Evolutionary conservation across 1,284 basidiomycete species (phyloP).

Genomic region (Agaricales sp.): DNA sequence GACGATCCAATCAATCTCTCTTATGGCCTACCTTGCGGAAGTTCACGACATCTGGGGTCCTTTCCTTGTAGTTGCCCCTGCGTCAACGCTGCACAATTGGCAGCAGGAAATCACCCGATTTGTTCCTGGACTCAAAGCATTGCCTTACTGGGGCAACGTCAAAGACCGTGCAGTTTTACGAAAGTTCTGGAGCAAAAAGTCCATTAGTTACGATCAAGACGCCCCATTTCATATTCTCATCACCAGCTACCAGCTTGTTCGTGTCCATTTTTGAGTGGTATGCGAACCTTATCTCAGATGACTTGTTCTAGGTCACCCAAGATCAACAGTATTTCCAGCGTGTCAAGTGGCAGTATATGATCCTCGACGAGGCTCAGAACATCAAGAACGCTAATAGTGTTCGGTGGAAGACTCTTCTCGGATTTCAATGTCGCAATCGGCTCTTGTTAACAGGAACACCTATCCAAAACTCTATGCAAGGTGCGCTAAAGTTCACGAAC

Average conservation of each 20-base stretch:
- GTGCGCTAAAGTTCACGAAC: slow-evolving; percentile 26
- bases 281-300: background rate
- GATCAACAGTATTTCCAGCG: slow-evolving; percentile 98
- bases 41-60: slow-evolving; percentile 99
- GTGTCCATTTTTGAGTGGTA: slow-evolving; percentile 16
- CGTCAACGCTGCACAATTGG: slow-evolving; percentile 99
- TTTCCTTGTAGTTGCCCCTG: slow-evolving; percentile 97
- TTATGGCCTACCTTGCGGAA: slow-evolving; percentile 95
- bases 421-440: slow-evolving; percentile 94
- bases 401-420: slow-evolving; percentile 95
- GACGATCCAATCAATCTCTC: slow-evolving; percentile 98
- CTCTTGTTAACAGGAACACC: slow-evolving; percentile 95
- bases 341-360: slow-evolving; percentile 99
- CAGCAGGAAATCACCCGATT: slow-evolving; percentile 97
- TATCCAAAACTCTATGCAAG: slow-evolving; percentile 99
- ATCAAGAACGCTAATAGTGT: slow-evolving; percentile 98
- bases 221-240: slow-evolving; percentile 97
- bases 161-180: slow-evolving; percentile 93
- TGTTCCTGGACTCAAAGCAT: slow-evolving; percentile 86
- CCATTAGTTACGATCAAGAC: slow-evolving; percentile 91
- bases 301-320: slow-evolving; percentile 64
- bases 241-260: slow-evolving; percentile 92
- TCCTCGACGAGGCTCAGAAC: slow-evolving; percentile 98
- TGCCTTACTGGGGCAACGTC: slow-evolving; percentile 98
- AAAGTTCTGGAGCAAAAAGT: slow-evolving; percentile 98